Evolutionary conservation across 768 basidiomycete species (phyloP).

Genomic region (Auriscalpium vulgare): DNA sequence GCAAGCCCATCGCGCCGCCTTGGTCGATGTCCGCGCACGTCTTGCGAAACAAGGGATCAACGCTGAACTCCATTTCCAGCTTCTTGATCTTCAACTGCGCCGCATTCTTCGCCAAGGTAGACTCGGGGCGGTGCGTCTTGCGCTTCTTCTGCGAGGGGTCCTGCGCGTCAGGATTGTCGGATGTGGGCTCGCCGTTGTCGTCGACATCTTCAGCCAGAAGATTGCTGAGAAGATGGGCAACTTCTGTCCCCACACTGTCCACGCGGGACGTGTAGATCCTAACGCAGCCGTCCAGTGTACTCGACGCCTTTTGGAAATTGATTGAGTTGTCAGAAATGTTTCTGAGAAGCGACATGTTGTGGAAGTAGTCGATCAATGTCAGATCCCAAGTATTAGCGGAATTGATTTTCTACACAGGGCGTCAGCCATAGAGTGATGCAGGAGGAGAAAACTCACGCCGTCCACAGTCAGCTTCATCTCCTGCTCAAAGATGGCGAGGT

Average conservation of each 20-base stretch:
- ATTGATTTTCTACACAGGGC: conserved; percentile 83
- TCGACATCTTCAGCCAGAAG: conserved; percentile 61
- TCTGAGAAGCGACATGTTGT: conserved; percentile 92
- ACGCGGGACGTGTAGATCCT: conserved; percentile 99
- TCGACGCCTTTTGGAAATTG: conserved; percentile 98
- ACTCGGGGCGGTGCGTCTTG: conserved; percentile 61
- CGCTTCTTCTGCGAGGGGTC: conserved; percentile 59
- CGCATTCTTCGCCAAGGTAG: conserved; percentile 86
- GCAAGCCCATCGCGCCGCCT: conserved; percentile 88
- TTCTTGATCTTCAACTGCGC: conserved; percentile 82
- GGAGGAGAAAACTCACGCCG: conserved; percentile 47
- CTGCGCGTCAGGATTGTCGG: conserved; percentile 54
- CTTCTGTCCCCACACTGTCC: conserved; percentile 94
- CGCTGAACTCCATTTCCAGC: conserved; percentile 89
- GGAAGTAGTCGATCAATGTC: conserved; percentile 97
- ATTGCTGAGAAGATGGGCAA: conserved; percentile 89
- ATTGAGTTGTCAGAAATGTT: conserved; percentile 93
- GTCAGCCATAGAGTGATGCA: conserved; percentile 7
- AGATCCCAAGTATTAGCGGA: conserved; percentile 96
- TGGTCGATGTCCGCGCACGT: conserved; percentile 98
- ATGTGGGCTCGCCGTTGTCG: conserved; percentile 51
- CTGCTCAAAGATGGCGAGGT: conserved; percentile 82
- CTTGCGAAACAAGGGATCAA: conserved; percentile 96
- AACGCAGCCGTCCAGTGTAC: conserved; percentile 95
- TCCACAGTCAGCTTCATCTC: conserved; percentile 99